These are phyloP conservation scores for Crithidia fasciculata DNA, from an alignment of 208 protist species.

Conservation along the genomic window DNA sequence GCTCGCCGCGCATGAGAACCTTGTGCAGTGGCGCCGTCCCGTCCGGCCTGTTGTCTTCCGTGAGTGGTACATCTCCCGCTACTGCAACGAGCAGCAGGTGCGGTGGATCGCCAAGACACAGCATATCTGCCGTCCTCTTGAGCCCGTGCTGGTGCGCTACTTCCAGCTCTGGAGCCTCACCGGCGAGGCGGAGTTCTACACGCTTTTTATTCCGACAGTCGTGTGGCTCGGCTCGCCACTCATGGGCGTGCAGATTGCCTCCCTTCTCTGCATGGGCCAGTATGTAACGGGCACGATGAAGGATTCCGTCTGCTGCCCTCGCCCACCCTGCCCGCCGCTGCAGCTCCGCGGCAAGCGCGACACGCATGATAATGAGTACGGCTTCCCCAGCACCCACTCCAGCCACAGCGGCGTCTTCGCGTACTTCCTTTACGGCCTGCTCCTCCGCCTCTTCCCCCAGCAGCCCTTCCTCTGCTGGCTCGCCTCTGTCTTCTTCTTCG, in stretches of 20 bases:
- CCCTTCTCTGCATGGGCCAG: constrained; percentile 66
- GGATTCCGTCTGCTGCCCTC: constrained; percentile 62
- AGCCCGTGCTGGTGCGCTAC: constrained; percentile 46
- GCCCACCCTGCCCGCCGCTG: constrained; percentile 74
- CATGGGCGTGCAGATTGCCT: constrained; percentile 37
- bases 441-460: constrained; percentile 44
- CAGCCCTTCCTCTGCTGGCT: constrained; percentile 51
- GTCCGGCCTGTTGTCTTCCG: constrained; percentile 42
- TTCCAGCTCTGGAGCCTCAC: constrained; percentile 70
- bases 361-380: constrained; percentile 73
- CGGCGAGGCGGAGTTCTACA: constrained; percentile 81
- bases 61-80: constrained; percentile 76
- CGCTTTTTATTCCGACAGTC: constrained; percentile 56
- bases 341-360: constrained; percentile 47
- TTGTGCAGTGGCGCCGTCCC: constrained; percentile 37
- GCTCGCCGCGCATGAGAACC: constrained; percentile 9
- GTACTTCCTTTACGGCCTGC: constrained; percentile 53
- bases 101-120: constrained; percentile 47
- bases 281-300: constrained; percentile 71
- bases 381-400: constrained; percentile 75
- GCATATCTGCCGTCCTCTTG: constrained; percentile 29
- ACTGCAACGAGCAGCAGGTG: constrained; percentile 65
- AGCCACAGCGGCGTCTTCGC: constrained; percentile 63
- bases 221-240: constrained; percentile 48
- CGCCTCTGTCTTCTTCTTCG: constrained; percentile 38